Evolutionary conservation across 257 asterid species (phyloP).

Genomic region (Datura wrightii): DNA sequence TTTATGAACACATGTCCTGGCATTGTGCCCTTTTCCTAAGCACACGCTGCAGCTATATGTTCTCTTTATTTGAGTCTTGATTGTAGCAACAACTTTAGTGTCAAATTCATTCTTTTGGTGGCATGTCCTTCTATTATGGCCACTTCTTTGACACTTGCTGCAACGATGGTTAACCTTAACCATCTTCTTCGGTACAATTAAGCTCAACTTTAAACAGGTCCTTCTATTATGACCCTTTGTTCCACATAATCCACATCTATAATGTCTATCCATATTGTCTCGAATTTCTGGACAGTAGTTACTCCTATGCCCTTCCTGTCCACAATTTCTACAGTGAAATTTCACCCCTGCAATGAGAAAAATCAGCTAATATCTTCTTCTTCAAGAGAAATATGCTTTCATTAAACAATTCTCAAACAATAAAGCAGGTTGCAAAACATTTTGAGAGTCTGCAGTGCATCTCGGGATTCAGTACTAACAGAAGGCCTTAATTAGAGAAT

Average conservation of each 20-base stretch:
- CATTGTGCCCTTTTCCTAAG: constrained; percentile 59
- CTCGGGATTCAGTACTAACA: not conserved
- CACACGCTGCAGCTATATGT: constrained; percentile 56
- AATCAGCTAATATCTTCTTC: constrained; percentile 2
- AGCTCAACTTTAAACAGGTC: constrained; percentile 67
- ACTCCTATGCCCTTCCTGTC: constrained; percentile 85
- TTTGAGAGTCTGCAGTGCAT: not conserved
- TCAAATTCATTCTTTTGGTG: constrained; percentile 47
- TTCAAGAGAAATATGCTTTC: not conserved
- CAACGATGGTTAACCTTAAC: constrained; percentile 58
- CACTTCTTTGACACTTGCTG: constrained; percentile 65
- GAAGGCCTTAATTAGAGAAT: not conserved
- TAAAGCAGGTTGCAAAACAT: not conserved
- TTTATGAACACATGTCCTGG: constrained; percentile 61
- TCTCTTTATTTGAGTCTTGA: constrained; percentile 39
- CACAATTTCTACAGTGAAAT: constrained; percentile 76
- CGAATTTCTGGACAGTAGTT: constrained; percentile 74
- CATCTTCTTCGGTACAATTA: constrained; percentile 36
- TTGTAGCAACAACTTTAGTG: constrained; percentile 31
- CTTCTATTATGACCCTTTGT: constrained; percentile 88
- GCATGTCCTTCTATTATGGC: constrained; percentile 81
- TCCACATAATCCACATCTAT: constrained; percentile 77
- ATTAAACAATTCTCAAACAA: not conserved
- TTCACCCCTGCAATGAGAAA: constrained; percentile 57
- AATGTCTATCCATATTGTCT: constrained; percentile 48